Conservation (phyloP, 805 yeast species). For the Yarrowia divulgata region DNA sequence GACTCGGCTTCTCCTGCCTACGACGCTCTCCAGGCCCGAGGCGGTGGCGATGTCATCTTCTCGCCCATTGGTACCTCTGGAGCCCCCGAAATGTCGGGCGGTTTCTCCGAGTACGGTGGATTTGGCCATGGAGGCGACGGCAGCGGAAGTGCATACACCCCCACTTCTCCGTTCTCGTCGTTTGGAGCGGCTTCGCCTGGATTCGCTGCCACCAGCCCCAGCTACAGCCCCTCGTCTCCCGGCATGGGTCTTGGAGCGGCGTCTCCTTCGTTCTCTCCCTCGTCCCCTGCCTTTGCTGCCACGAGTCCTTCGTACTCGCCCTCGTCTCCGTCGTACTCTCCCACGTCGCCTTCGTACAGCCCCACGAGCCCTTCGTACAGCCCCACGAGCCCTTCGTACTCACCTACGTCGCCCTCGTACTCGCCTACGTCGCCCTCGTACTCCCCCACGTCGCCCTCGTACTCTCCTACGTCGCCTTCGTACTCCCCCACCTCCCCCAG, state of each 20-base stretch:
- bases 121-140: conserved; percentile 65
- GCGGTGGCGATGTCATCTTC: conserved; percentile 73
- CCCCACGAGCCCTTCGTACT: conserved; percentile 74
- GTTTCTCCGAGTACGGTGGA: conserved; percentile 84
- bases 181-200: conserved; percentile 68
- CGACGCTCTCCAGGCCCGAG: conserved; percentile 48
- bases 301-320: conserved; percentile 69
- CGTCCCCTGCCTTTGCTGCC: conserved; percentile 73
- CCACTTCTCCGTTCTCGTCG: conserved; percentile 76
- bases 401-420: conserved; percentile 69
- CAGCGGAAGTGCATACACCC: conserved; percentile 59
- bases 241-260: conserved; percentile 60
- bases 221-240: conserved; percentile 73
- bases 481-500: conserved; percentile 68
- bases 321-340: conserved; percentile 74
- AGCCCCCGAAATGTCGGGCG: conserved; percentile 78
- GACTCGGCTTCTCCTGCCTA: conserved; percentile 64
- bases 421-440: conserved; percentile 76
- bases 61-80: conserved; percentile 94
- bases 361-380: conserved; percentile 70
- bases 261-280: conserved; percentile 73
- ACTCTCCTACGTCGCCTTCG: conserved; percentile 71
- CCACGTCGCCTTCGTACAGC: conserved; percentile 66
- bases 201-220: conserved; percentile 62
- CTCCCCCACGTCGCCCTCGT: conserved; percentile 68